These are phyloP conservation scores for Globisporangium canariense DNA, from an alignment of 352 stramenopile species.

Conservation along the genomic window DNA sequence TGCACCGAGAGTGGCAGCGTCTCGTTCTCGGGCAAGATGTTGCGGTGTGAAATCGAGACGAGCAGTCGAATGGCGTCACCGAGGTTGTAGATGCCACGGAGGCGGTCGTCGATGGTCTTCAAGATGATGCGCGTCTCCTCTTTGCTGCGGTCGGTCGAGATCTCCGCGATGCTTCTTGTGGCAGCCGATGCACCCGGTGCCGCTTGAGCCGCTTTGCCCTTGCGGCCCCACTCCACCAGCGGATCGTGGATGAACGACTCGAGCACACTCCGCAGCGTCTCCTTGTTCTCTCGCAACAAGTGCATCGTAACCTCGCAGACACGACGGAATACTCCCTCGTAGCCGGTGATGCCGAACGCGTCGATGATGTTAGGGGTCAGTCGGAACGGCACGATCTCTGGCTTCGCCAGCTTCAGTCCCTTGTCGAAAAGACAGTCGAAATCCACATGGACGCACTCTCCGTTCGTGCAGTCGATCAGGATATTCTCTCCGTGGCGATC, in stretches of 20 bases:
- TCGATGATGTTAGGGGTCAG: slow-evolving; percentile 99
- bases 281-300: slow-evolving; percentile 94
- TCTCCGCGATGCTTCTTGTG: slow-evolving; percentile 38
- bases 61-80: slow-evolving; percentile 68
- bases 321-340: slow-evolving; percentile 93
- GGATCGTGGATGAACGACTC: slow-evolving; percentile 99
- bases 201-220: slow-evolving; percentile 61
- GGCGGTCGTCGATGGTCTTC: slow-evolving; percentile 88
- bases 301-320: slow-evolving; percentile 91
- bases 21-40: slow-evolving; percentile 71
- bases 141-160: slow-evolving; percentile 76
- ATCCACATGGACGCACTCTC: slow-evolving; percentile 99
- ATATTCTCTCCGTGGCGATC: slow-evolving; percentile 99
- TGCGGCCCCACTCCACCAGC: slow-evolving; percentile 88
- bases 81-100: slow-evolving; percentile 93
- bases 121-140: slow-evolving; percentile 86
- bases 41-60: slow-evolving; percentile 65
- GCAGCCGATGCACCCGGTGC: slow-evolving; percentile 14
- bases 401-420: slow-evolving; percentile 92
- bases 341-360: slow-evolving; percentile 97
- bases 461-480: slow-evolving; percentile 95
- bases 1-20: slow-evolving; percentile 91
- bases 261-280: slow-evolving; percentile 97
- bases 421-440: slow-evolving; percentile 99
- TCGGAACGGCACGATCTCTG: slow-evolving; percentile 99